phyloP scores from a whole-genome alignment of 352 stramenopile species.

The Phytophthora sp. region DNA sequence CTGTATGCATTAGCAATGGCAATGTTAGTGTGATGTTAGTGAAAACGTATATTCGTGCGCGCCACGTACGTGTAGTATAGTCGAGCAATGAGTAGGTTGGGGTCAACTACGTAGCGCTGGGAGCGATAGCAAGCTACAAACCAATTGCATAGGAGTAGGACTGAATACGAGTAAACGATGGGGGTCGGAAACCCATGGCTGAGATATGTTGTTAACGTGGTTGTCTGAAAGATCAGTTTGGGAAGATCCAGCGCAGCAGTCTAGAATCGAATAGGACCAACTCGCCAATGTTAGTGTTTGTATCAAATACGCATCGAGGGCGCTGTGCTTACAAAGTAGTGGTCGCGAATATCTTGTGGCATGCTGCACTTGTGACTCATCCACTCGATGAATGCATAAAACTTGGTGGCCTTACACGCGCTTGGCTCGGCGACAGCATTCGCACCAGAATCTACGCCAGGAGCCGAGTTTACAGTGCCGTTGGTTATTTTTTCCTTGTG shows the following conservation, averaged over 20 bases:
- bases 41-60: too few species aligned
- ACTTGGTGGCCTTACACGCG: background rate
- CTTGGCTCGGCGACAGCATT: background rate
- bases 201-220: slow-evolving; percentile 47
- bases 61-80: slow-evolving; percentile 47
- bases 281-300: too few species aligned
- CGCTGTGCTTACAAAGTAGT: slow-evolving; percentile 28
- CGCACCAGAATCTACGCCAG: background rate
- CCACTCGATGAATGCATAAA: background rate
- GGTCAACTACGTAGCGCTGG: slow-evolving; percentile 40
- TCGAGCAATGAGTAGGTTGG: slow-evolving; percentile 33
- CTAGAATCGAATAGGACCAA: too few species aligned
- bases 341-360: slow-evolving; percentile 23
- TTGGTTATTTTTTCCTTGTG: background rate
- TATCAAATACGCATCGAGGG: background rate
- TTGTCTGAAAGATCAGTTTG: slow-evolving; percentile 58
- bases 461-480: background rate
- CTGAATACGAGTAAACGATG: slow-evolving; percentile 46
- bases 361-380: slow-evolving; percentile 6
- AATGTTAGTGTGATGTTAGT: too few species aligned
- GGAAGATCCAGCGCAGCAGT: slow-evolving; percentile 47
- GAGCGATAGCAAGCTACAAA: slow-evolving; percentile 55
- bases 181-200: slow-evolving; percentile 49
- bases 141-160: slow-evolving; percentile 50
- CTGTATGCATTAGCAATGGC: slow-evolving; percentile 19